Conservation (phyloP, 192 early-diverging fungal genomes). For the Pecoramyces ruminantium region DNA sequence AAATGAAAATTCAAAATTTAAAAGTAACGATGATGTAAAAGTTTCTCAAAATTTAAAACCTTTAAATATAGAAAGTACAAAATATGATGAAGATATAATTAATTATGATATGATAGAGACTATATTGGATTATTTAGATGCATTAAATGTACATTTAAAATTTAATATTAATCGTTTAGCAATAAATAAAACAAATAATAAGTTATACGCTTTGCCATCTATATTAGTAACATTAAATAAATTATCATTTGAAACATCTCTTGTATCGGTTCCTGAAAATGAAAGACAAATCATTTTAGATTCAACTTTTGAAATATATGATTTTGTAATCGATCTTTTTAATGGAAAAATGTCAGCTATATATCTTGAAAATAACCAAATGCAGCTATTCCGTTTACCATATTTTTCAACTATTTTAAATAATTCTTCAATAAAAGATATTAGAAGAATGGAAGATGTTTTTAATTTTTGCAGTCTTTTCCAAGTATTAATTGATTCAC, state of each 20-base stretch:
- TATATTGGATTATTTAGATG: not conserved
- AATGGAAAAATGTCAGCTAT: not conserved
- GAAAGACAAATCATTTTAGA: not conserved
- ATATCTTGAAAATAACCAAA: not conserved
- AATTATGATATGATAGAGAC: not conserved
- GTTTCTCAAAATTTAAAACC: too few relatives aligned
- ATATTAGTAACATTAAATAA: not conserved
- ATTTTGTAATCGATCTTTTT: not conserved
- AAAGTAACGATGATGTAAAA: too few relatives aligned
- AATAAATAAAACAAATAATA: not conserved
- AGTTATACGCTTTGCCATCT: not conserved
- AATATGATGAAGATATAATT: not conserved
- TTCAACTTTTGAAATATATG: not conserved
- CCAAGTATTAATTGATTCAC: not conserved
- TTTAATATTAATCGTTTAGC: not conserved
- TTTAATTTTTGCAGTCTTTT: not conserved
- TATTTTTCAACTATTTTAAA: not conserved
- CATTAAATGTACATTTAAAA: not conserved
- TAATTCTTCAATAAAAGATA: not conserved
- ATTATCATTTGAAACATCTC: not conserved
- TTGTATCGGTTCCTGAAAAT: not conserved
- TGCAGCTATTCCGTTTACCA: not conserved
- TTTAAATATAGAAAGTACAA: too few relatives aligned
- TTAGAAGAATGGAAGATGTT: not conserved
- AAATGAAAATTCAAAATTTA: too few relatives aligned